phyloP scores from a whole-genome alignment of 75 land plant genomes.

The Ceratopteris richardii region DNA sequence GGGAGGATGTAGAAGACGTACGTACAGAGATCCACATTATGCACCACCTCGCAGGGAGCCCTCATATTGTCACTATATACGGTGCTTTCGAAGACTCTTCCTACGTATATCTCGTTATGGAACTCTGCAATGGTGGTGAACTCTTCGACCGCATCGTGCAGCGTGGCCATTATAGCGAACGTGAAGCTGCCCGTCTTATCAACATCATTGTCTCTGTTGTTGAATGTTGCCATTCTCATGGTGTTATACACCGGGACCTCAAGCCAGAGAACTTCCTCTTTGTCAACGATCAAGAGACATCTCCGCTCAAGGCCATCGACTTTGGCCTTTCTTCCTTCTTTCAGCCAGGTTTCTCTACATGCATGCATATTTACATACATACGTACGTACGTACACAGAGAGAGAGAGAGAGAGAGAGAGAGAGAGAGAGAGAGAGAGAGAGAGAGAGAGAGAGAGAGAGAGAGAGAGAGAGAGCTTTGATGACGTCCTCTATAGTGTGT shows the following conservation, averaged over 20 bases:
- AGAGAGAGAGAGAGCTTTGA: too few relatives aligned
- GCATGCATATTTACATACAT: too few relatives aligned
- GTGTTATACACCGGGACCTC: slow-evolving; percentile 86
- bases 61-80: slow-evolving; percentile 67
- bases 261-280: slow-evolving; percentile 96
- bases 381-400: too few relatives aligned
- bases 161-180: slow-evolving; percentile 80
- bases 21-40: slow-evolving; percentile 91
- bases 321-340: slow-evolving; percentile 86
- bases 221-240: slow-evolving; percentile 70
- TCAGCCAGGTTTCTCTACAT: slow-evolving; percentile 56
- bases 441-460: slow-evolving; percentile 1
- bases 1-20: slow-evolving; percentile 86
- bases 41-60: slow-evolving; percentile 84
- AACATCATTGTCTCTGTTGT: slow-evolving; percentile 72
- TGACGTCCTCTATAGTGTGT: too few relatives aligned
- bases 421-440: too few relatives aligned
- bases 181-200: slow-evolving; percentile 60
- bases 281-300: slow-evolving; percentile 39
- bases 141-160: slow-evolving; percentile 78
- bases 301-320: slow-evolving; percentile 77
- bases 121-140: slow-evolving; percentile 85
- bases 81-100: slow-evolving; percentile 78
- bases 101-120: slow-evolving; percentile 84
- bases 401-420: background rate